A percentile compares a stretch with the other conserved stretches of the same genome.
Conservation (phyloP, 164 flowering plant genomes). For the Dillenia suffruticosa region DNA sequence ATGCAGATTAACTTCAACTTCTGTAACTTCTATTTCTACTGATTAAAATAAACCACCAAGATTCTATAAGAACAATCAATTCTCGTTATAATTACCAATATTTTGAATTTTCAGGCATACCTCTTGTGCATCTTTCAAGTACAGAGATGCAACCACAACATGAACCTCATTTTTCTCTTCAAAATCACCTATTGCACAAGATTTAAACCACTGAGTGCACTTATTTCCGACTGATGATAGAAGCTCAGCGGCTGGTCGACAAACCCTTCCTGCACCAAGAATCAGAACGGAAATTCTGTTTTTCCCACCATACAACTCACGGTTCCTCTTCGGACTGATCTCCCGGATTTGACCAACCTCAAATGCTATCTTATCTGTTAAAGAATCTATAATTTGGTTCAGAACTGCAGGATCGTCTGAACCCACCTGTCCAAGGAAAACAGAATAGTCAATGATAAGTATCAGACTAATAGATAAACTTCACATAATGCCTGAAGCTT, state of each 20-base stretch:
- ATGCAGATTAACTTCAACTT: no score
- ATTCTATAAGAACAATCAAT: no score
- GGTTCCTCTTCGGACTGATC: conserved; percentile 17
- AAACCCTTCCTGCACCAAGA: conserved; percentile 95
- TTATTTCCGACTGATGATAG: conserved; percentile 55
- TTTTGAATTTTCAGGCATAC: conserved; percentile 26
- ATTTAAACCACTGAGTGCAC: conserved; percentile 35
- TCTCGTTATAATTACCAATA: no score
- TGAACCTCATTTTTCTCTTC: conserved; percentile 45
- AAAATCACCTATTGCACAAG: conserved; percentile 20
- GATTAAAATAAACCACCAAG: no score
- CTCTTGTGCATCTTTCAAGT: conserved; percentile 92
- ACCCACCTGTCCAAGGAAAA: conserved; percentile 56
- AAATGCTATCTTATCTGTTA: conserved; percentile 53
- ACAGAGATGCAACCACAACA: conserved; percentile 90
- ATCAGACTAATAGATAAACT: no score
- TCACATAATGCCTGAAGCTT: no score
- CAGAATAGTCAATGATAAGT: not conserved
- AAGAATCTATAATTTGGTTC: conserved; percentile 78
- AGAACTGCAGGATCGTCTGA: conserved; percentile 70
- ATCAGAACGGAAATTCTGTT: conserved; percentile 55
- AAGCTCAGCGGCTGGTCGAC: conserved; percentile 88
- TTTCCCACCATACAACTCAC: conserved; percentile 10
- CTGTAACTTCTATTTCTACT: no score
- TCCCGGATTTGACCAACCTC: conserved; percentile 57